Percentiles rank a stretch among this genome's conserved stretches.
phyloP scores from a whole-genome alignment of 2,329 filamentous ascomycete species.

The Aspergillus sergii region DNA sequence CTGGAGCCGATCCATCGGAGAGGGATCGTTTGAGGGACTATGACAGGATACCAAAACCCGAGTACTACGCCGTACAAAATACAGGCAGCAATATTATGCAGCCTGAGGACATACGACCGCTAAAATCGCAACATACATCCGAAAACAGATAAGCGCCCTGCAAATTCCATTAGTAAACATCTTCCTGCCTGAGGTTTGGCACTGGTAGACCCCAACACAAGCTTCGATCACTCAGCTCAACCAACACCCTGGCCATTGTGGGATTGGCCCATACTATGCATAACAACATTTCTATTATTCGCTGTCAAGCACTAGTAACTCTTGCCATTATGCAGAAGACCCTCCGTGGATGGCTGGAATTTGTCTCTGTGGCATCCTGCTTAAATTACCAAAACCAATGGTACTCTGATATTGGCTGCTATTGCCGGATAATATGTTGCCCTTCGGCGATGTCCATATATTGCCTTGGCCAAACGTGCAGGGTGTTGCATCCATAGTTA shows the following conservation, averaged over 20 bases:
- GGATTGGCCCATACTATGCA: not conserved
- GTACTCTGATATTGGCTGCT: not conserved
- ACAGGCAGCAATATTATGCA: slow-evolving; percentile 1
- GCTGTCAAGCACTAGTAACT: not conserved
- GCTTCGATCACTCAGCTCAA: slow-evolving; percentile 1
- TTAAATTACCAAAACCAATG: not conserved
- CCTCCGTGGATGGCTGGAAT: not conserved
- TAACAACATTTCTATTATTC: not conserved
- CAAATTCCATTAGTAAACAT: not conserved
- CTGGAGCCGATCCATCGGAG: not conserved
- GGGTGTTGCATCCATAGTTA: not conserved
- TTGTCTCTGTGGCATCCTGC: not conserved
- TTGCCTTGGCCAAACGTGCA: not conserved
- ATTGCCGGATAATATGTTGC: not conserved
- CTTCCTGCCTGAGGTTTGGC: not conserved
- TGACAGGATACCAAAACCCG: not conserved
- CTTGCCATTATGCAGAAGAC: not conserved
- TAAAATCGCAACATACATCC: not conserved
- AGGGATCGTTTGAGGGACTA: not conserved
- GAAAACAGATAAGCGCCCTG: not conserved
- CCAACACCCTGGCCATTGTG: not conserved
- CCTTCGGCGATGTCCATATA: too few relatives aligned
- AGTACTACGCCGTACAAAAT: not conserved
- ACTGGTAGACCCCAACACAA: not conserved
- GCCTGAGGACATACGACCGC: not conserved